Percentiles rank a stretch among this genome's conserved stretches.
phyloP scores from a whole-genome alignment of 768 basidiomycete genomes.

The Hygrocybe coccinea region DNA sequence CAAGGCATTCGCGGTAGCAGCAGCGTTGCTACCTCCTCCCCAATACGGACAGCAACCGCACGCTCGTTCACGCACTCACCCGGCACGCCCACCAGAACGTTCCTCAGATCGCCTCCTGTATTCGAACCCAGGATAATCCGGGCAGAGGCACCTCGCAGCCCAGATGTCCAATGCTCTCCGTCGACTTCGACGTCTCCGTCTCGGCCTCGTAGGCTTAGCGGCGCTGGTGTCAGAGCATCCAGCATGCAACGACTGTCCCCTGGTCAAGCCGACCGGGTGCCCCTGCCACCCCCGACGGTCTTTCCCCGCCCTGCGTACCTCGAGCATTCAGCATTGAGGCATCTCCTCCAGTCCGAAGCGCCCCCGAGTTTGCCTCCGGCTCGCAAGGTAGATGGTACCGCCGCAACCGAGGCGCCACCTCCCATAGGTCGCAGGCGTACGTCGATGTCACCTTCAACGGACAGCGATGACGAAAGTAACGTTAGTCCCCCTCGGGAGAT shows the following conservation, averaged over 20 bases:
- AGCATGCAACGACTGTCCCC: conserved; percentile 13
- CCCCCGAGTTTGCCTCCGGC: conserved; percentile 34
- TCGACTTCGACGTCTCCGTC: conserved; percentile 39
- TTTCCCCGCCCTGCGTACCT: conserved; percentile 73
- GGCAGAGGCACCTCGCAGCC: conserved; percentile 39
- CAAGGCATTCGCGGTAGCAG: conserved; percentile 36
- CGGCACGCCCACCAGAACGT: conserved; percentile 28
- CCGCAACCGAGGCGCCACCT: background rate
- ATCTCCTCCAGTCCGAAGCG: conserved; percentile 58
- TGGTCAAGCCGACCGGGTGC: conserved; percentile 26
- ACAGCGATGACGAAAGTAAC: conserved; percentile 66
- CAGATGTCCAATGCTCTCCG: conserved; percentile 43
- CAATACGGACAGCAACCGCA: conserved; percentile 39
- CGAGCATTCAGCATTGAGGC: conserved; percentile 67
- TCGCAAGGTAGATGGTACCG: conserved; percentile 34
- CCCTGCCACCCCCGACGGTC: conserved; percentile 30
- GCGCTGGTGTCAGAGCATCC: conserved; percentile 28
- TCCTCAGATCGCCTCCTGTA: conserved; percentile 29
- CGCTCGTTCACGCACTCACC: conserved; percentile 42
- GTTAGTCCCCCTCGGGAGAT: conserved; percentile 46
- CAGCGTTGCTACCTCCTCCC: conserved; percentile 28
- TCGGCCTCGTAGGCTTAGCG: conserved; percentile 46
- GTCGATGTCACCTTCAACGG: conserved; percentile 40
- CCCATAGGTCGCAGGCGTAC: background rate
- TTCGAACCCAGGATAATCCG: conserved; percentile 72